A percentile compares a stretch with the other conserved stretches of the same genome.
Conservation (phyloP, 495 filamentous ascomycete genomes). For the Podospora anserina region DNA sequence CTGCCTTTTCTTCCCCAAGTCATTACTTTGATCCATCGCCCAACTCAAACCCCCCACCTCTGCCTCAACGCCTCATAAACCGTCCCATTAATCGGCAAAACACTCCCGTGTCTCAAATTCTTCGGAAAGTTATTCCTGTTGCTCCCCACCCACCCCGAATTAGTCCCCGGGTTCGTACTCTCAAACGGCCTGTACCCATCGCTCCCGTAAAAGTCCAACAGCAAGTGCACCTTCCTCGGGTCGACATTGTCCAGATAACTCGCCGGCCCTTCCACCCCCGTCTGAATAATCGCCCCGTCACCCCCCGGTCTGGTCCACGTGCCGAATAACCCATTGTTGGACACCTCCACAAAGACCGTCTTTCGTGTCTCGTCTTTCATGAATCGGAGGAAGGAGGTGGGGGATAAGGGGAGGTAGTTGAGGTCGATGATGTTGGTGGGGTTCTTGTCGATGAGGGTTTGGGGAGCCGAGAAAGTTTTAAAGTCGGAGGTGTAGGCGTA, state of each 20-base stretch:
- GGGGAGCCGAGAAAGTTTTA: conserved; percentile 38
- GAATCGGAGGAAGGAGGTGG: conserved; percentile 44
- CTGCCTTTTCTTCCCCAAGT: too few relatives aligned
- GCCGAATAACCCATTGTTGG: conserved; percentile 47
- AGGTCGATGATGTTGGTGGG: conserved; percentile 48
- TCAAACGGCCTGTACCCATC: conserved; percentile 53
- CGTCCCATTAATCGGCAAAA: conserved; percentile 44
- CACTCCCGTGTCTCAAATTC: conserved; percentile 50
- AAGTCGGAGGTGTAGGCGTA: conserved; percentile 48
- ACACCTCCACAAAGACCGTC: conserved; percentile 49
- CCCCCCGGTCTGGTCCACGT: conserved; percentile 51
- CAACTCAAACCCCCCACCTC: conserved; percentile 34
- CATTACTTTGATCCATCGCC: too few relatives aligned
- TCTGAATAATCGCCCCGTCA: conserved; percentile 37
- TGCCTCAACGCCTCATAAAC: conserved; percentile 37
- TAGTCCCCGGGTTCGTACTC: conserved; percentile 38
- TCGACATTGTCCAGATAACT: conserved; percentile 47
- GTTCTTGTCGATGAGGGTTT: conserved; percentile 44
- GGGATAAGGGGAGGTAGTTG: conserved; percentile 37
- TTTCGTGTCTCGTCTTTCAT: conserved; percentile 54
- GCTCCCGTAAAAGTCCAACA: conserved; percentile 50
- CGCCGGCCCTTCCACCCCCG: conserved; percentile 49
- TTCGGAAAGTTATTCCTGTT: conserved; percentile 38
- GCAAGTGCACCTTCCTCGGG: conserved; percentile 42
- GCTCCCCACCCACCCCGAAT: conserved; percentile 45